These are phyloP conservation scores for Solanum pinnatisectum DNA, from an alignment of 257 asterid genomes.

Conservation along the genomic window DNA sequence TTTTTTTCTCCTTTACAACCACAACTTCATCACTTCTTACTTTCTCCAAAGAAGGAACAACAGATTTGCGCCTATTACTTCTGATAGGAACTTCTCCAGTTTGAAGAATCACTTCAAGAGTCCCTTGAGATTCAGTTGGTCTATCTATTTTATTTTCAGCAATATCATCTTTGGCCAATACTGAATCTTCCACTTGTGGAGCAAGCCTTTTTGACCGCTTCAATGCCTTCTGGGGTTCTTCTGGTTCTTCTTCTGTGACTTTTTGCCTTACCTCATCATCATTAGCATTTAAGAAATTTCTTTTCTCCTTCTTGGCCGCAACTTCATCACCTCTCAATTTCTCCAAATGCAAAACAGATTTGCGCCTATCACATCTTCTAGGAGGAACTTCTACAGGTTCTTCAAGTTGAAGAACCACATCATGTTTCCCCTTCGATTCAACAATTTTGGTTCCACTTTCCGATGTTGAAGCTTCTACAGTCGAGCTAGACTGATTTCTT, in stretches of 20 bases:
- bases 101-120: background rate
- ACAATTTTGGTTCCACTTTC: background rate
- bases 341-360: background rate
- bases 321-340: background rate
- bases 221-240: conserved; percentile 11
- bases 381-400: background rate
- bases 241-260: background rate
- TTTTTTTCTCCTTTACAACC: background rate
- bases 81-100: background rate
- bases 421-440: background rate
- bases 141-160: background rate
- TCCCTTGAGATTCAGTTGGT: background rate
- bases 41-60: background rate
- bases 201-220: conserved; percentile 34
- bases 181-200: conserved; percentile 9
- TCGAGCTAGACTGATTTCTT: background rate
- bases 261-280: background rate
- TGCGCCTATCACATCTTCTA: background rate
- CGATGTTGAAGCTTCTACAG: background rate
- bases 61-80: background rate
- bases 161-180: background rate
- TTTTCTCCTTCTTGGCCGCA: conserved; percentile 7
- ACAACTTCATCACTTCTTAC: background rate
- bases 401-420: background rate
- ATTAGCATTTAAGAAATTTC: background rate